Base-by-base conservation (phyloP, 1,284 basidiomycete species). In the Mycosarcoma maydis region DNA sequence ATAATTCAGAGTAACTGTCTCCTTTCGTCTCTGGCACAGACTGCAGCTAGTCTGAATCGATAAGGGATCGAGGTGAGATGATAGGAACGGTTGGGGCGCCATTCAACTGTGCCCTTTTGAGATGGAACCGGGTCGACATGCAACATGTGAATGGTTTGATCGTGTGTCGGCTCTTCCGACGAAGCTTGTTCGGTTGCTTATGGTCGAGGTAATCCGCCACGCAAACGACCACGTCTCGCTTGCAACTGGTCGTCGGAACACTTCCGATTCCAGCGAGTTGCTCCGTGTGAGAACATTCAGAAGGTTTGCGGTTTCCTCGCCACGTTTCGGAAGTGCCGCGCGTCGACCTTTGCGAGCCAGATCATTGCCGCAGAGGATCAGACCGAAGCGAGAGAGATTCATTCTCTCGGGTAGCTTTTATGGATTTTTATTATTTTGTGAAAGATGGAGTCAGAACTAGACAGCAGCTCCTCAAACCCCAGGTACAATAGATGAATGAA, bases 341-440 rank as follows among this genome's bases (percentile, higher is more conserved):
- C 20, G 33, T 26, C 24, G 22, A 36, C 9, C n/a, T 2, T 27
- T 14, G 23, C 24, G 10, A 17, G 42, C 14, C 10, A 4, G 20
- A 42, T n/a, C n/a, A 27, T 24, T 41, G 30, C 30, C 16, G 42
- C 30, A 6, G 30, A 23, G n/a, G 9, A 19, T 49, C 47, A 30
- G 29, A 24, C 20, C 4, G 40, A 37, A 20, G 29, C 49, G 47
- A 33, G 33, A 38, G 22, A 22, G 44, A 37, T 32, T 13, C 16
- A 14, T 22, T 30, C 46, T 45, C 51, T 38, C 46, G 32, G 42
- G 24, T 24, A 16, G 17, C 22, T 45, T 50, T 42, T 61, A 61
- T 54, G 32, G 20, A 26, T 41, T 54, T 22, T 20, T 54, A 42
- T 45, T 54, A 54, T 38, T 54, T 26, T 53, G 30, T 45, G 45